Percentiles rank a stretch among this genome's conserved stretches.
Conservation (phyloP, 2,329 filamentous ascomycete species). For the Aureobasidium mangrovei region DNA sequence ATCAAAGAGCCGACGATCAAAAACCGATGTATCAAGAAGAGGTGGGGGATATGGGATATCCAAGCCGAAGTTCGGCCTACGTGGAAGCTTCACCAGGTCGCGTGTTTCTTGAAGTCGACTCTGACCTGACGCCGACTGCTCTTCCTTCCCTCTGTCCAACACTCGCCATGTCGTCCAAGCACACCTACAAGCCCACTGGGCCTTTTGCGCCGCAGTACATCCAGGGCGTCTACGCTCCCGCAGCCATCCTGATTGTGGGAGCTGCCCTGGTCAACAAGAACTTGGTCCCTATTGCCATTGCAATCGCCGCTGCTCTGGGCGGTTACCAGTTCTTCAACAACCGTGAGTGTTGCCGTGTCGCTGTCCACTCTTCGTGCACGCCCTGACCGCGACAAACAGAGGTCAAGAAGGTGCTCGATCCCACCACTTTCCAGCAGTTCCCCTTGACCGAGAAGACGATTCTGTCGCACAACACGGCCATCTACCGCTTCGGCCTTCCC, state of each 20-base stretch:
- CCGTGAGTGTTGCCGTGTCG: constrained; percentile 46
- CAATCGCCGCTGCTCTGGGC: constrained; percentile 57
- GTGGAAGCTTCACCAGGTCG: constrained; percentile 12
- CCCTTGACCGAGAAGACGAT: constrained; percentile 90
- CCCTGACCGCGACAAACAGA: constrained; percentile 40
- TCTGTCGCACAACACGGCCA: constrained; percentile 95
- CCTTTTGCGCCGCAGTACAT: constrained; percentile 55
- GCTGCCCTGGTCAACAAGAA: constrained; percentile 70
- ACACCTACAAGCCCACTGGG: constrained; percentile 25
- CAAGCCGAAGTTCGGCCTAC: not conserved
- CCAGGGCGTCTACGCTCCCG: constrained; percentile 76
- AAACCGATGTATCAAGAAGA: too few species aligned
- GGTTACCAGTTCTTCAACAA: constrained; percentile 62
- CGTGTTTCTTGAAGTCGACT: constrained; percentile 25
- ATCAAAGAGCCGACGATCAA: too few species aligned
- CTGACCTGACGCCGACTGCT: constrained; percentile 10
- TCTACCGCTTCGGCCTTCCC: constrained; percentile 93
- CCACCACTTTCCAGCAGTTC: constrained; percentile 81
- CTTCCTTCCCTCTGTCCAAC: not conserved
- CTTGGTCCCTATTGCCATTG: constrained; percentile 62
- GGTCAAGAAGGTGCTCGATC: constrained; percentile 75
- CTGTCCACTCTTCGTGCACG: not conserved
- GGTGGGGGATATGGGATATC: too few species aligned
- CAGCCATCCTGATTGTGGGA: constrained; percentile 67
- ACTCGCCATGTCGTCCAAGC: constrained; percentile 14